Percentiles rank a stretch among this genome's conserved stretches.
Evolutionary conservation across 176 grass and related monocot species (phyloP).

Genomic region (Bonia amplexicaulis): DNA sequence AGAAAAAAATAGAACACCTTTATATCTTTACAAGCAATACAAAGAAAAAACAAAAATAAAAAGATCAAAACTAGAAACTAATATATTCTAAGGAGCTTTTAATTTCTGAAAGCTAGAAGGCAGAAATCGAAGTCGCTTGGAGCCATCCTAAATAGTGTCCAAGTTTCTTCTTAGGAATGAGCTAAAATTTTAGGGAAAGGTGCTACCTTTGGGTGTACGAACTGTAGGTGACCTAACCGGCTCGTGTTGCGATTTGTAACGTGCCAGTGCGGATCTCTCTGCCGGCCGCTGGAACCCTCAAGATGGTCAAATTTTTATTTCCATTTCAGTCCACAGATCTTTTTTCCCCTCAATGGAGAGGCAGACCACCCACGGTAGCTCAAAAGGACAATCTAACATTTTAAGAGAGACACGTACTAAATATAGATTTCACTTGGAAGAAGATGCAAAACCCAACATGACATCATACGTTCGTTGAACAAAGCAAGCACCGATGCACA

Average conservation of each 20-base stretch:
- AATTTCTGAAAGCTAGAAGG: too few relatives aligned
- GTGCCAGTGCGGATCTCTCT: not conserved
- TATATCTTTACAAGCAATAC: too few relatives aligned
- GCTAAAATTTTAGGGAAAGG: not conserved
- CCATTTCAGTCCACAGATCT: not conserved
- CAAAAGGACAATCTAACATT: too few relatives aligned
- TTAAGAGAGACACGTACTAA: too few relatives aligned
- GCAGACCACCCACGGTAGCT: too few relatives aligned
- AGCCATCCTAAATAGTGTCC: too few relatives aligned
- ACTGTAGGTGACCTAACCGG: not conserved
- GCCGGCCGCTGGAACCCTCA: not conserved
- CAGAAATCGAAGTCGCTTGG: too few relatives aligned
- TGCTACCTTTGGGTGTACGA: not conserved
- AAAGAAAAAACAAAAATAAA: too few relatives aligned
- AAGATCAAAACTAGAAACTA: too few relatives aligned
- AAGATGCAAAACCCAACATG: not conserved
- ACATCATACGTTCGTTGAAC: not conserved
- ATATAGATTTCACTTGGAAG: not conserved
- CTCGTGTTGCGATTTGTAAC: not conserved
- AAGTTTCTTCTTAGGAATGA: not conserved
- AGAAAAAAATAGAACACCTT: too few relatives aligned
- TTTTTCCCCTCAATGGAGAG: not conserved
- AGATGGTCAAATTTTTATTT: conserved; percentile 8
- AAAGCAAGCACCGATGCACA: not conserved
- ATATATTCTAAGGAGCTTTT: too few relatives aligned